phyloP scores from a whole-genome alignment of 345 rosid species.

The Eucalyptus fibrosa region DNA sequence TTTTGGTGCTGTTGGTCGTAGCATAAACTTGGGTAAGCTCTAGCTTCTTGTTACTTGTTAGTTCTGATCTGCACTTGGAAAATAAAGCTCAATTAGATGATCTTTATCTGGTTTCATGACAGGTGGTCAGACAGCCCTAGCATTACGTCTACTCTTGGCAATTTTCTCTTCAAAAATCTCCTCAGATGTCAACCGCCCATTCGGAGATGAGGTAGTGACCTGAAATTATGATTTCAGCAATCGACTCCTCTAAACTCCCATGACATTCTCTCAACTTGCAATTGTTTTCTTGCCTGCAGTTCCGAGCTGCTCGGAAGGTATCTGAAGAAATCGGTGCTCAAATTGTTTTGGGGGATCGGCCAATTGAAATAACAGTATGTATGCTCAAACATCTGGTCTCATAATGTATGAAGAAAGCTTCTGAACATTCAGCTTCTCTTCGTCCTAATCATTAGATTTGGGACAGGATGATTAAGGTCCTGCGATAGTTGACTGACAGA shows the following conservation, averaged over 20 bases:
- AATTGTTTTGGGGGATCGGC: slow-evolving; percentile 80
- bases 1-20: slow-evolving; percentile 75
- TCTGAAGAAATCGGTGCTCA: slow-evolving; percentile 88
- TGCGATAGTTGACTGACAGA: neutral
- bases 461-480: neutral
- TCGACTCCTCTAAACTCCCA: neutral
- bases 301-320: slow-evolving; percentile 70
- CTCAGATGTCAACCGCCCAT: slow-evolving; percentile 56
- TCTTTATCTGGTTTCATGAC: neutral
- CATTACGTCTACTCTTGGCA: slow-evolving; percentile 71
- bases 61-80: neutral
- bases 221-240: neutral
- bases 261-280: neutral
- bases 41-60: neutral
- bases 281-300: slow-evolving; percentile 19
- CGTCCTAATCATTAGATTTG: neutral
- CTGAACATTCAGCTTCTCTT: neutral
- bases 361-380: slow-evolving; percentile 73
- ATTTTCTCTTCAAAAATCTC: slow-evolving; percentile 78
- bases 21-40: slow-evolving; percentile 64
- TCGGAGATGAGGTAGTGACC: slow-evolving; percentile 67
- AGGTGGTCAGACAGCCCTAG: slow-evolving; percentile 90
- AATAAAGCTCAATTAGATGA: neutral
- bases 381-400: neutral
- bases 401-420: neutral